These are phyloP conservation scores for Paecilomyces niveus DNA, from an alignment of 2,329 filamentous ascomycete genomes.

Conservation along the genomic window DNA sequence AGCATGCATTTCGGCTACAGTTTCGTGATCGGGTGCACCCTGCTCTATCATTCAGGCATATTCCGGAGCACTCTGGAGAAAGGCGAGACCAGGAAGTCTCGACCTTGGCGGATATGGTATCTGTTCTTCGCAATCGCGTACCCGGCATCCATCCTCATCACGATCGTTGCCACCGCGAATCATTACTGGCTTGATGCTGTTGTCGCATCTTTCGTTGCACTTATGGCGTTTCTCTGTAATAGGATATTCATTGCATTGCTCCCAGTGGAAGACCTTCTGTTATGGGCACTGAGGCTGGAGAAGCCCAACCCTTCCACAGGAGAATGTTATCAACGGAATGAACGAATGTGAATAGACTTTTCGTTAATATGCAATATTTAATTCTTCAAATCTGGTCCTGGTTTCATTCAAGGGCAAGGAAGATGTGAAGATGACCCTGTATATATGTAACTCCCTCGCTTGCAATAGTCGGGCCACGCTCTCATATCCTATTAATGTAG, in stretches of 20 bases:
- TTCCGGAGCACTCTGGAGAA: slow-evolving; percentile 35
- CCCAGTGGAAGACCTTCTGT: slow-evolving; percentile 45
- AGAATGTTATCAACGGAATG: slow-evolving; percentile 14
- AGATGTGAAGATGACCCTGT: not conserved
- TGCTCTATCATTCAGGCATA: slow-evolving; percentile 47
- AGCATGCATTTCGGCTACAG: slow-evolving; percentile 53
- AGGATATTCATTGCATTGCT: slow-evolving; percentile 44
- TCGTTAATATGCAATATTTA: not conserved
- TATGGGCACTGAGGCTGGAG: slow-evolving; percentile 42
- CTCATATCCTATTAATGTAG: no score
- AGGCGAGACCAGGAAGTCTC: slow-evolving; percentile 34
- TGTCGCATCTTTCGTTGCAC: slow-evolving; percentile 43
- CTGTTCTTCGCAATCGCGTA: slow-evolving; percentile 43
- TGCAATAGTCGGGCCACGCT: not conserved
- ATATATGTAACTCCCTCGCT: not conserved
- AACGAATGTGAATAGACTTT: not conserved
- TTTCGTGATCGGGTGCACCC: slow-evolving; percentile 48
- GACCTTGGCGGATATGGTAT: slow-evolving; percentile 36
- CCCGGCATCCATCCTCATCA: slow-evolving; percentile 42
- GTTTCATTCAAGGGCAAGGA: not conserved
- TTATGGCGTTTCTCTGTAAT: slow-evolving; percentile 43
- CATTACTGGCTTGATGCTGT: slow-evolving; percentile 52
- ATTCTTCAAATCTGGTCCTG: not conserved
- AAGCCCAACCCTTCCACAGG: slow-evolving; percentile 49
- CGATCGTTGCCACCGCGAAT: slow-evolving; percentile 53